Evolutionary conservation across 2,329 filamentous ascomycete species (phyloP).

Genomic region (Epichloe sibirici): DNA sequence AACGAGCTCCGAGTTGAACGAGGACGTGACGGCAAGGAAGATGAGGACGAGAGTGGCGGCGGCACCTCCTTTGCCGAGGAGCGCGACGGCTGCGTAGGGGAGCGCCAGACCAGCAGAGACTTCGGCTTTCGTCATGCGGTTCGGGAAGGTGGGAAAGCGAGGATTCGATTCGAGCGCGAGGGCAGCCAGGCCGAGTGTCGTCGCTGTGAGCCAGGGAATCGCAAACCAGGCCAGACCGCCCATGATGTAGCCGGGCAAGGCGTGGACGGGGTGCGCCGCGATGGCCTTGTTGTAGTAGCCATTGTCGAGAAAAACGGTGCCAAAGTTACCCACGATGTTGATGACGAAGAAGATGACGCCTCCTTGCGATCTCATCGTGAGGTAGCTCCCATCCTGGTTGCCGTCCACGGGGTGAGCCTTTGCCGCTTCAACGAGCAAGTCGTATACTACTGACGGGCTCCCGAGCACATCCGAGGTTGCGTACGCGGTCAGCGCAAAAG

Average conservation of each 20-base stretch:
- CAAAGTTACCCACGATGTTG: slow-evolving; percentile 74
- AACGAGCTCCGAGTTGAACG: slow-evolving; percentile 72
- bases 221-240: slow-evolving; percentile 86
- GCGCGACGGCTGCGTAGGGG: slow-evolving; percentile 71
- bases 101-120: slow-evolving; percentile 75
- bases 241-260: slow-evolving; percentile 77
- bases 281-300: slow-evolving; percentile 93
- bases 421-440: slow-evolving; percentile 59
- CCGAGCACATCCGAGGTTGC: slow-evolving; percentile 61
- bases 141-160: slow-evolving; percentile 58
- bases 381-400: slow-evolving; percentile 69
- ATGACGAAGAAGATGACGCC: slow-evolving; percentile 87
- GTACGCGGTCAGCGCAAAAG: slow-evolving; percentile 75
- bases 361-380: slow-evolving; percentile 63
- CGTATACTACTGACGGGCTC: slow-evolving; percentile 65
- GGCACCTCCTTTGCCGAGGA: slow-evolving; percentile 73
- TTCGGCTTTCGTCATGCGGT: slow-evolving; percentile 60
- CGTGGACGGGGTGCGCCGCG: slow-evolving; percentile 72
- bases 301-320: slow-evolving; percentile 75
- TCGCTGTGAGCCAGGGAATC: slow-evolving; percentile 81
- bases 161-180: slow-evolving; percentile 66
- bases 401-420: slow-evolving; percentile 61
- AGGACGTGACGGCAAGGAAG: slow-evolving; percentile 83
- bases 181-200: slow-evolving; percentile 74
- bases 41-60: slow-evolving; percentile 67